These are phyloP conservation scores for Neophaeococcomyces aloes DNA, from an alignment of 2,329 filamentous ascomycete genomes.

Conservation along the genomic window DNA sequence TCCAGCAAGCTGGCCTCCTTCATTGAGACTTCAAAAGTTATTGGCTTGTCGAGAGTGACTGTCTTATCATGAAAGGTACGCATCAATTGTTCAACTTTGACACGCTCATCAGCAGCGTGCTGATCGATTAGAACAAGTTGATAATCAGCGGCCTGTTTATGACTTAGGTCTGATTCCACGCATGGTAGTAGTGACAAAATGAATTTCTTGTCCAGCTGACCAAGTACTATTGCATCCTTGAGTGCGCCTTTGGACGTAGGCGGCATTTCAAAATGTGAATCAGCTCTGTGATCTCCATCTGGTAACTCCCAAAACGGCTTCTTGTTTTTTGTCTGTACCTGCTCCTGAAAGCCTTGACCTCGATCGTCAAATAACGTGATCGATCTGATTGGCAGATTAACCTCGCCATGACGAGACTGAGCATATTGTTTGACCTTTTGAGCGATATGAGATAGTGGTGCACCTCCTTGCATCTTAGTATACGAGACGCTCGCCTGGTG, in stretches of 20 bases:
- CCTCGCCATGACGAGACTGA: background rate
- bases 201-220: slow-evolving; percentile 85
- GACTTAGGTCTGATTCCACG: slow-evolving; percentile 2
- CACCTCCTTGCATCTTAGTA: background rate
- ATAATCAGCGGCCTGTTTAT: slow-evolving; percentile 13
- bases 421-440: slow-evolving; percentile 1
- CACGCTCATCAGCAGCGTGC: slow-evolving; percentile 86
- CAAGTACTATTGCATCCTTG: slow-evolving; percentile 52
- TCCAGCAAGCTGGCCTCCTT: slow-evolving; percentile 52
- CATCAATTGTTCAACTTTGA: slow-evolving; percentile 66
- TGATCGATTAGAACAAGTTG: slow-evolving; percentile 75
- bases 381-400: slow-evolving; percentile 2
- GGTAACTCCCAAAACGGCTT: background rate
- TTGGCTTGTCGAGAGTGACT: slow-evolving; percentile 35
- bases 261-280: background rate
- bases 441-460: background rate
- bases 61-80: slow-evolving; percentile 39
- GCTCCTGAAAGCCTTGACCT: background rate
- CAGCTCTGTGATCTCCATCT: background rate
- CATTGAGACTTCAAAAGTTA: slow-evolving; percentile 54
- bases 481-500: too few relatives aligned
- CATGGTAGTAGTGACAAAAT: slow-evolving; percentile 54
- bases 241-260: slow-evolving; percentile 43
- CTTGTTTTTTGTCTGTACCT: background rate
- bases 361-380: background rate